Conservation (phyloP, 2,329 filamentous ascomycete species). For the Hymenoscyphus linearis region DNA sequence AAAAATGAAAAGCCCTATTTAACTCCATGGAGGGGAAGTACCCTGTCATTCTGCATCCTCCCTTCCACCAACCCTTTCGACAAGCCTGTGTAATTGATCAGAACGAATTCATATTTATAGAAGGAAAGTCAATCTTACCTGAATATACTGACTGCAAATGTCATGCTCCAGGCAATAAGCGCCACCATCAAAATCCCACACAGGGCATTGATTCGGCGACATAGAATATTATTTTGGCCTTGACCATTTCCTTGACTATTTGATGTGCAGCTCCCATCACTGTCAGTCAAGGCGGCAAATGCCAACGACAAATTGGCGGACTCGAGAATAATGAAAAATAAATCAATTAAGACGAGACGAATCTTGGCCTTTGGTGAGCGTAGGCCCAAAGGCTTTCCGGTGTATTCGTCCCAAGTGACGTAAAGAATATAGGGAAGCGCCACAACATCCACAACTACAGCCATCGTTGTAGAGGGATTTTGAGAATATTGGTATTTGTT, state of each 20-base stretch:
- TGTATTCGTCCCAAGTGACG: constrained; percentile 96
- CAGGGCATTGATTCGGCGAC: constrained; percentile 61
- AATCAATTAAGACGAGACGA: constrained; percentile 80
- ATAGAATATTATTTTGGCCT: constrained; percentile 43
- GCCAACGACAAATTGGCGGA: constrained; percentile 87
- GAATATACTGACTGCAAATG: constrained; percentile 81
- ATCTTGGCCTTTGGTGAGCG: constrained; percentile 81
- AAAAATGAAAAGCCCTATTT: background rate
- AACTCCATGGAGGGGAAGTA: background rate
- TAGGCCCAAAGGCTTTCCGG: constrained; percentile 83
- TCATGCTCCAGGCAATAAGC: constrained; percentile 83
- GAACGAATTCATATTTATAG: background rate
- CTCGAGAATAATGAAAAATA: constrained; percentile 97
- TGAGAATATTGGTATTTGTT: constrained; percentile 43
- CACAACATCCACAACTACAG: constrained; percentile 81
- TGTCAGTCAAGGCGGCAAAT: constrained; percentile 71
- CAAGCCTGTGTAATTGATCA: constrained; percentile 38
- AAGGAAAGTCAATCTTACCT: constrained; percentile 40
- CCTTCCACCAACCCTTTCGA: constrained; percentile 54
- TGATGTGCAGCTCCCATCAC: constrained; percentile 51
- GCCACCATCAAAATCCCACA: constrained; percentile 75
- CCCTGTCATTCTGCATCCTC: constrained; percentile 37
- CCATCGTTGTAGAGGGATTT: constrained; percentile 77
- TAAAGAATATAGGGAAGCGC: constrained; percentile 88
- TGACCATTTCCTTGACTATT: constrained; percentile 35